Evolutionary conservation across 768 basidiomycete genomes (phyloP).

Genomic region (Russula dissimulans): DNA sequence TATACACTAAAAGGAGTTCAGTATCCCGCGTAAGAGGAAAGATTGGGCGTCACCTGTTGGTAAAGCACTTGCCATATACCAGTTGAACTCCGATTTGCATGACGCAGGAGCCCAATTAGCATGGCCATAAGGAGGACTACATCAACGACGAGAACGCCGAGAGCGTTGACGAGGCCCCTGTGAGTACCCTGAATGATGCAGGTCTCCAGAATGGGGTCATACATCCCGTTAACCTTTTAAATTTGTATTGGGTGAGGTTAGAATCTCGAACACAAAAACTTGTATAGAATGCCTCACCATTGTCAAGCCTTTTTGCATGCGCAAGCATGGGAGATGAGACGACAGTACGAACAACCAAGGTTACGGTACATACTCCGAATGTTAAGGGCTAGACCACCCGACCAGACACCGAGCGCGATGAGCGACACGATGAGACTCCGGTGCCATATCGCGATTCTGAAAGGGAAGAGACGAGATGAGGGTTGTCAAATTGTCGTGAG

Average conservation of each 20-base stretch:
- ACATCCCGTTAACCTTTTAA: not conserved
- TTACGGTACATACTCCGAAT: not conserved
- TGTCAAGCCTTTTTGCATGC: not conserved
- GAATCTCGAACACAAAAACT: not conserved
- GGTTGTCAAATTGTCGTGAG: not conserved
- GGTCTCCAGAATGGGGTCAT: not conserved
- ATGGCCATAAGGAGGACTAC: not conserved
- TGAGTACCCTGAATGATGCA: not conserved
- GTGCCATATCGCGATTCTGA: constrained; percentile 5
- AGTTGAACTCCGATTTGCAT: not conserved
- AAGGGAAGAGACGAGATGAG: not conserved
- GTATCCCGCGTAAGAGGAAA: not conserved
- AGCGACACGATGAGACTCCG: not conserved
- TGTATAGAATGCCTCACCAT: not conserved
- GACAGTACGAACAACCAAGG: not conserved
- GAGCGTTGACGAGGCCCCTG: not conserved
- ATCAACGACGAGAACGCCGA: not conserved
- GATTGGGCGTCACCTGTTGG: not conserved
- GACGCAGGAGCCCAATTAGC: not conserved
- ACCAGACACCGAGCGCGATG: not conserved
- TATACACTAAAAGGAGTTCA: not conserved
- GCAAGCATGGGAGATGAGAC: not conserved
- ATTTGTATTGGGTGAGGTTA: not conserved
- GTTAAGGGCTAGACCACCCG: not conserved
- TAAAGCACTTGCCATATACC: constrained; percentile 9